These are phyloP conservation scores for Wallacemonas sp. DNA, from an alignment of 208 protist genomes.

Conservation along the genomic window DNA sequence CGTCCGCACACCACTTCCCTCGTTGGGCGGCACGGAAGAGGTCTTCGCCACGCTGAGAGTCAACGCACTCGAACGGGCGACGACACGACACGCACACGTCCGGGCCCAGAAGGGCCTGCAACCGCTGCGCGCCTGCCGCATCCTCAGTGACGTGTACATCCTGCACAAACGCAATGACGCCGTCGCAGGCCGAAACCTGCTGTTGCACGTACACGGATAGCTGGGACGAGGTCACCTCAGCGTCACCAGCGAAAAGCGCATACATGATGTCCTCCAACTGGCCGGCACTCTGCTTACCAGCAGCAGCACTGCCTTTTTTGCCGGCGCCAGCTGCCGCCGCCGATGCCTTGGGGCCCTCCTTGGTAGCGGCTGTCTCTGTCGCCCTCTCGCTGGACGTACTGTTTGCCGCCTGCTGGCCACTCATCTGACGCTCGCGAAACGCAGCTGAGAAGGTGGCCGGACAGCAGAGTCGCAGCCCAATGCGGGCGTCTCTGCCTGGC, in stretches of 20 bases:
- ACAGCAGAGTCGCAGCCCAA: slow-evolving; percentile 40
- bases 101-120: slow-evolving; percentile 35
- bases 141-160: slow-evolving; percentile 67
- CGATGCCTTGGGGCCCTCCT: not conserved
- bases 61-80: slow-evolving; percentile 3
- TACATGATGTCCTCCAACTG: slow-evolving; percentile 41
- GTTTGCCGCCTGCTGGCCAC: too few species aligned
- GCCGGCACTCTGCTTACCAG: not conserved
- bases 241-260: slow-evolving; percentile 57
- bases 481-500: slow-evolving; percentile 26
- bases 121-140: slow-evolving; percentile 34
- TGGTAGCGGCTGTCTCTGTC: too few species aligned
- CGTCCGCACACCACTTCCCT: not conserved
- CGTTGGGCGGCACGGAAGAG: not conserved
- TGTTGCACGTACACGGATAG: slow-evolving; percentile 68
- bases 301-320: slow-evolving; percentile 10
- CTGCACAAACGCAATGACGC: slow-evolving; percentile 55
- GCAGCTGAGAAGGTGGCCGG: not conserved
- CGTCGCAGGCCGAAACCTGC: slow-evolving; percentile 33
- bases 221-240: slow-evolving; percentile 66
- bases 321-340: not conserved
- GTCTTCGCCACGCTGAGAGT: not conserved
- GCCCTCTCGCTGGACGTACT: not conserved
- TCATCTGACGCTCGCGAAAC: not conserved
- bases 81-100: slow-evolving; percentile 18